Base-by-base conservation (phyloP, 192 early-diverging fungal genomes). In the Podochytrium sp. region DNA sequence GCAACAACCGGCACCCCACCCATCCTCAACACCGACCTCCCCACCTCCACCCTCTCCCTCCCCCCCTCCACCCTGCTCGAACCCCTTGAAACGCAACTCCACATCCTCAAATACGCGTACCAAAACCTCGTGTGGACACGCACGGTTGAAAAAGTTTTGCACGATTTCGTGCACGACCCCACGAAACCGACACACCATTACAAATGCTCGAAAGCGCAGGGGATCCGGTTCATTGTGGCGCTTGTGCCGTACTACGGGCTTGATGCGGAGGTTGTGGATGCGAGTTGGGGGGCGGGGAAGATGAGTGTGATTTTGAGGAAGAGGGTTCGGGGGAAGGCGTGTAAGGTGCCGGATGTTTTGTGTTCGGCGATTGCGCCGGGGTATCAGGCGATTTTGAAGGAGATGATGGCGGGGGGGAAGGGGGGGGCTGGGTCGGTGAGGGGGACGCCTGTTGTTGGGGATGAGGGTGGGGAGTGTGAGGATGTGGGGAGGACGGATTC, bases 231-330 rank as follows among this genome's bases (percentile, higher is more conserved):
- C 73, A 75, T 95, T 34, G 89, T 92, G 53, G 89, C 86, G 14
- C 80, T 96, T 58, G 89, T 86, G 18, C 81, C 83, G n/a, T 83
- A 87, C 53, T 97, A 96, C 80, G 80, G 88, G 53, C 81, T 95
- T 38, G 71, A 78, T 0, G 89, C 89, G 37, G 88, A 91, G 53
- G 88, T 92, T n/a, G 76, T 95, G 10, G 96, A 98, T 79, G 85
- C 86, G 29, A 90, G 94, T 76, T 92, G 75, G 41, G 71, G 51
- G 18, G 25, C 52, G 23, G 52, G 23, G 23, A 76, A 73, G 34
- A 72, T 91, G 16, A 94, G 89, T 27, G 91, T 95, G 1, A 80
- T 85, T 5, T 74, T 89, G 51, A 81, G 85, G 16, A 86, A 90
- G 69, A 84, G 74, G 18, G 6, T 49, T 25, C 6, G 52, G 29